Base-by-base conservation (phyloP, 768 basidiomycete genomes). In the Trametes elegans region DNA sequence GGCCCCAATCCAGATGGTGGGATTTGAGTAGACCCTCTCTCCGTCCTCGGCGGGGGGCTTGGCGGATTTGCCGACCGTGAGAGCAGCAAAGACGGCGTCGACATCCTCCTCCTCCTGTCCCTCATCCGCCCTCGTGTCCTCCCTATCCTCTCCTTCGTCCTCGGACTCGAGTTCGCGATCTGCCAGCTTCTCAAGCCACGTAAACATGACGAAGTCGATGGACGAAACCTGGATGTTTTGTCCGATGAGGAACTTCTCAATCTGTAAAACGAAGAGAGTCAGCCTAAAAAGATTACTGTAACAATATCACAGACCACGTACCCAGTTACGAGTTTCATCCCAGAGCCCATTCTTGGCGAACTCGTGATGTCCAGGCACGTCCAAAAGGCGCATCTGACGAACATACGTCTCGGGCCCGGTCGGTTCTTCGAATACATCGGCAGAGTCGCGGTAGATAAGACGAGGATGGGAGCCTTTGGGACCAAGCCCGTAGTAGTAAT, bases 1-100 rank as follows among this genome's bases (percentile, higher is more conserved):
- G 32, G 66, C 64, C 27, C 59, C 66, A 16, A 67, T 55, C 66
- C 66, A 66, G 60, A 67, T 59, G 10, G 66, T 67, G 13, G 58
- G 54, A 42, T 61, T 60, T 38, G 47, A 60, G 58, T 47, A 54
- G 41, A 55, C 26, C 10, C 58, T 42, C 14, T 66, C 52, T 24
- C 67, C 67, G 42, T 68, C 29, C 62, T 56, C 59, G 63, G 60
- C 57, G 55, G 63, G 50, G 59, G 64, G 27, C 61, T 67, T 66
- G 60, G 49, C 55, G 42, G 65, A 35, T 9, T 18, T 39, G 38
- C 19, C 38, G 38, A 18, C 38, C 13, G 34, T 35, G 9, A 35
- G 34, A 35, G 34, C 34, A n/a, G 34, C 34, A 35, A 35, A 35
- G 64, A 68, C 59, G 43, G 55, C 58, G 57, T 55, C 62, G 47